Evolutionary conservation across 2,329 filamentous ascomycete genomes (phyloP), one percentile per base, ranked within the genome.

Genomic region (Fusarium scirpi): DNA sequence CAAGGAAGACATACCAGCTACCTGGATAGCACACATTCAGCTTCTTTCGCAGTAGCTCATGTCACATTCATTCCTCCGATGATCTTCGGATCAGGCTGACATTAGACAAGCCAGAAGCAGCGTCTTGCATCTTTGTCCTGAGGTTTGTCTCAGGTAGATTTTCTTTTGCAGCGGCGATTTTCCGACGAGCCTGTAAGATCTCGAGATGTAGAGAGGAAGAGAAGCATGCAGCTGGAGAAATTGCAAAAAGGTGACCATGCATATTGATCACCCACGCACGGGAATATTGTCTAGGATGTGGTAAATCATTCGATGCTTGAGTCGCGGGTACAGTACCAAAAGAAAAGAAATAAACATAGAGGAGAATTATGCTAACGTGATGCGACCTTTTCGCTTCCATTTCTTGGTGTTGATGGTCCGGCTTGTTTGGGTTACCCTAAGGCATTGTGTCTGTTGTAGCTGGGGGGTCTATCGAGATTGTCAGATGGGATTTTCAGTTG

Each of bases 101-200:
- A 27, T 10, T 12, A 34, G 5, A 44, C 9, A 22, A 8, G 16
- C 32, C 32, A 24, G 20, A 46, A 52, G 6, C n/a, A 48, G 56
- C 13, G 20, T n/a, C 32, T 22, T 53, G 56, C 56, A 54, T 58
- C 18, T 61, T 7, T 30, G 13, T 18, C 25, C 18, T 13, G 8
- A 12, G 9, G n/a, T 13, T 20, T 64, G 56, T 55, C 48, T 64
- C 29, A 61, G 56, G 15, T 22, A 29, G 7, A 7, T 22, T 48
- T n/a, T 3, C 5, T 6, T 22, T 3, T 32, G 13, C 1, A 9
- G 2, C 25, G 38, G 30, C 0, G 0, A 3, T 4, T 3, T 5
- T 24, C 55, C 41, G 30, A 7, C 5, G 1, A 22, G n/a, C 29
- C 30, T 54, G 15, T 34, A 6, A 43, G n/a, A 29, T 3, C 5